These are phyloP conservation scores for Schoenoplectus tabernaemontani DNA, from an alignment of 202 grass and related monocot genomes.

Conservation along the genomic window DNA sequence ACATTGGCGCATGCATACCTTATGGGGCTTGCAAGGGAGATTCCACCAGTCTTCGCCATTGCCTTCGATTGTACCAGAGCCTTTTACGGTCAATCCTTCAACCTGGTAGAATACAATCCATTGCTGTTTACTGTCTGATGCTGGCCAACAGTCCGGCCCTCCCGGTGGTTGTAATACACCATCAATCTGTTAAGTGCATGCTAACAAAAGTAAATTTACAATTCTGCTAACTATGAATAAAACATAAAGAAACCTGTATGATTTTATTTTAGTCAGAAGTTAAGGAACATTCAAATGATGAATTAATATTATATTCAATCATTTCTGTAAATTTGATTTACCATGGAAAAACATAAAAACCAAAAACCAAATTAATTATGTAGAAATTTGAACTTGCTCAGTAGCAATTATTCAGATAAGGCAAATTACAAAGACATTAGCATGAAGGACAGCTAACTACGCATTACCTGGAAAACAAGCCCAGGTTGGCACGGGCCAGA, in stretches of 20 bases:
- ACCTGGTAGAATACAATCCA: conserved; percentile 73
- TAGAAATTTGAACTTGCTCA: neutral
- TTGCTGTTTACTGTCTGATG: conserved; percentile 65
- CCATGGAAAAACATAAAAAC: too few relatives aligned
- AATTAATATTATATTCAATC: neutral
- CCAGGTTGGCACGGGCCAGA: conserved; percentile 71
- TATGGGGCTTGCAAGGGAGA: conserved; percentile 95
- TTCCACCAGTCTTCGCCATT: conserved; percentile 93
- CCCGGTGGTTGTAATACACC: conserved; percentile 74
- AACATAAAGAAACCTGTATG: neutral
- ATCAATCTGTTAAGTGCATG: too few relatives aligned
- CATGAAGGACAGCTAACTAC: neutral
- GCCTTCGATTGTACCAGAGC: conserved; percentile 74
- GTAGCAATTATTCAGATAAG: neutral
- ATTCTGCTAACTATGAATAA: neutral
- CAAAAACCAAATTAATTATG: neutral
- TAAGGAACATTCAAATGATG: neutral
- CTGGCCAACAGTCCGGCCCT: conserved; percentile 67
- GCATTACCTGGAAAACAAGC: conserved; percentile 66
- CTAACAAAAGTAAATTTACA: neutral
- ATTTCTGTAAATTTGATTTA: neutral
- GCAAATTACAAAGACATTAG: neutral
- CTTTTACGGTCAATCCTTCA: conserved; percentile 55
- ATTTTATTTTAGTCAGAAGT: neutral
- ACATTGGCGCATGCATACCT: conserved; percentile 34